Evolutionary conservation across 192 early-diverging fungal species (phyloP).

Genomic region (Geranomyces variabilis): DNA sequence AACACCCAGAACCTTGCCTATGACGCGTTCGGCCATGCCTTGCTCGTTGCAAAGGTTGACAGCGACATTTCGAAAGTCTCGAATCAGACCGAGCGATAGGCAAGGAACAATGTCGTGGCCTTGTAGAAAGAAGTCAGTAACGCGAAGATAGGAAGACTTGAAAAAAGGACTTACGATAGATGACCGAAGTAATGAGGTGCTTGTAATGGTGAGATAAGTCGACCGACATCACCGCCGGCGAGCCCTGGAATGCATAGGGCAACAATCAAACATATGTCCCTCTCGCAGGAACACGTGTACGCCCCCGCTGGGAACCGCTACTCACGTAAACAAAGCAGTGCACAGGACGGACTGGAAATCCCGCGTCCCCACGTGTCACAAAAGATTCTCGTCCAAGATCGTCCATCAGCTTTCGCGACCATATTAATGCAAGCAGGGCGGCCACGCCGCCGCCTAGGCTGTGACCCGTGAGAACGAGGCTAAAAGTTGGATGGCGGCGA

Average conservation of each 20-base stretch:
- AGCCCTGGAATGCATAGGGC: conserved; percentile 8
- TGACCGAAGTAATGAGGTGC: conserved; percentile 73
- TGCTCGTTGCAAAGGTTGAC: conserved; percentile 46
- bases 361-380: conserved; percentile 19
- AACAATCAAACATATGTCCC: too few relatives aligned
- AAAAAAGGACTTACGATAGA: conserved; percentile 31
- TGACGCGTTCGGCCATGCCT: conserved; percentile 51
- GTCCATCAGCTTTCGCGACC: conserved; percentile 60
- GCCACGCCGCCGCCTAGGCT: conserved; percentile 89
- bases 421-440: conserved; percentile 76
- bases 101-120: conserved; percentile 80
- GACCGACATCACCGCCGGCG: conserved; percentile 60
- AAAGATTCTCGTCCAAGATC: conserved; percentile 39
- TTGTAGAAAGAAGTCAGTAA: not conserved
- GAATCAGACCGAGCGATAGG: conserved; percentile 75
- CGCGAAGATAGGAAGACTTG: not conserved
- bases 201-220: conserved; percentile 71
- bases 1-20: conserved; percentile 48
- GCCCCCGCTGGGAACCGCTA: not conserved
- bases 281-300: too few relatives aligned
- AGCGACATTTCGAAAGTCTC: conserved; percentile 79
- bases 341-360: conserved; percentile 71
- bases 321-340: conserved; percentile 81
- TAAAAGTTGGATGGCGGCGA: conserved; percentile 73
- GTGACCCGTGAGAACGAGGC: conserved; percentile 85